phyloP scores from a whole-genome alignment of 2,329 filamentous ascomycete species.

The Colletotrichum agaves region DNA sequence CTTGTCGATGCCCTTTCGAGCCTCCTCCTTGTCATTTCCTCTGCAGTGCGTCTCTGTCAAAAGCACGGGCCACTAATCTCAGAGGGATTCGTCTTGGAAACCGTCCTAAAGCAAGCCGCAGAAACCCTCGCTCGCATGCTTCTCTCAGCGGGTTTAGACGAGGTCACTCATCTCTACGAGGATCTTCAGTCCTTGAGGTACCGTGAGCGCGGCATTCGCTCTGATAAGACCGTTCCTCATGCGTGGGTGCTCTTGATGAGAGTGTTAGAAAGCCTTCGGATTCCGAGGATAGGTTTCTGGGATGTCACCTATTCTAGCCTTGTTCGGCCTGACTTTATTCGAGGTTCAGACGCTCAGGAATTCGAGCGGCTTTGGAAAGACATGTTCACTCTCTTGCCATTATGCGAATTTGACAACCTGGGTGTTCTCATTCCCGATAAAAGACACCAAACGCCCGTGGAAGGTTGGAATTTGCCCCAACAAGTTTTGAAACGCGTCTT shows the following conservation, averaged over 20 bases:
- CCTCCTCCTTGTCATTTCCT: constrained; percentile 52
- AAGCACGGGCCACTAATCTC: constrained; percentile 44
- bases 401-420: constrained; percentile 67
- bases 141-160: constrained; percentile 53
- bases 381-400: constrained; percentile 69
- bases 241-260: constrained; percentile 71
- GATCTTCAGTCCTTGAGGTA: constrained; percentile 56
- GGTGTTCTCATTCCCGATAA: constrained; percentile 59
- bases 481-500: constrained; percentile 67
- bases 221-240: constrained; percentile 56
- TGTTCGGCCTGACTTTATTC: constrained; percentile 47
- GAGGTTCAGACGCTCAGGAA: constrained; percentile 54
- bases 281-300: constrained; percentile 69
- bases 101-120: constrained; percentile 56
- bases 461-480: constrained; percentile 72
- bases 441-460: constrained; percentile 52
- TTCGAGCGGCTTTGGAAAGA: constrained; percentile 69
- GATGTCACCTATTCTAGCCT: constrained; percentile 62
- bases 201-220: constrained; percentile 63
- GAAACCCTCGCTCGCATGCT: constrained; percentile 53
- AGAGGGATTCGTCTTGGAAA: constrained; percentile 59
- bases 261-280: constrained; percentile 59
- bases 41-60: constrained; percentile 53
- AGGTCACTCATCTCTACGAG: constrained; percentile 58
- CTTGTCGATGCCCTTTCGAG: constrained; percentile 51